These are phyloP conservation scores for Vicia sativa DNA, from an alignment of 306 rosid species.

Conservation along the genomic window DNA sequence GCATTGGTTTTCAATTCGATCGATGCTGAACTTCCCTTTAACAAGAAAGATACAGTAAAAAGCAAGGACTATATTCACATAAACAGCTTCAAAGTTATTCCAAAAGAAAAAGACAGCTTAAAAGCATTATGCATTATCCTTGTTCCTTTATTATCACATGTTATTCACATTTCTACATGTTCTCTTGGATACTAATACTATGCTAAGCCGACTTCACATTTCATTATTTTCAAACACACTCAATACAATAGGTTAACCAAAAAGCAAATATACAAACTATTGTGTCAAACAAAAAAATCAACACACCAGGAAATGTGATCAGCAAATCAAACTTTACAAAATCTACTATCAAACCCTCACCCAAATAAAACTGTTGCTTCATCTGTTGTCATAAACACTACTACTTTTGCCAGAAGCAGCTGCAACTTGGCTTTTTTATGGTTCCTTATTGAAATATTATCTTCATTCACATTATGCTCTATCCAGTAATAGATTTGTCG, in stretches of 20 bases:
- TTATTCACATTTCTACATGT: constrained; percentile 27
- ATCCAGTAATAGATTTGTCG: constrained; percentile 28
- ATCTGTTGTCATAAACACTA: constrained; percentile 40
- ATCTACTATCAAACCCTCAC: constrained; percentile 40
- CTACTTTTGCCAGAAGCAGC: constrained; percentile 40
- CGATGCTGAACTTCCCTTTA: no score
- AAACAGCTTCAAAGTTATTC: no score
- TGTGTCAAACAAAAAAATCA: constrained; percentile 45
- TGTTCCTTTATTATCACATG: no score
- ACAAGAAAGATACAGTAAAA: no score
- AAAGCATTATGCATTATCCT: no score
- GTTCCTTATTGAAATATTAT: constrained; percentile 43
- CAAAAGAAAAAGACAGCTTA: no score
- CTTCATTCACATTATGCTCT: constrained; percentile 38
- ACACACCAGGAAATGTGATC: constrained; percentile 52
- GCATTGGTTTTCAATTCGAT: no score
- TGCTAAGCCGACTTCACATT: constrained; percentile 35
- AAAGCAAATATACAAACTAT: constrained; percentile 37
- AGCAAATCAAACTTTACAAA: constrained; percentile 58
- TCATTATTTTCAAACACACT: constrained; percentile 38
- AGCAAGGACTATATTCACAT: no score
- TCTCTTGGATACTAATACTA: constrained; percentile 1
- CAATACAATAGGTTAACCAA: constrained; percentile 33
- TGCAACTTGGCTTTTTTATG: constrained; percentile 40
- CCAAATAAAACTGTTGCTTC: constrained; percentile 18